A percentile compares a stretch with the other conserved stretches of the same genome.
Conservation (phyloP, 192 early-diverging fungal species). For the Dispira simplex region DNA sequence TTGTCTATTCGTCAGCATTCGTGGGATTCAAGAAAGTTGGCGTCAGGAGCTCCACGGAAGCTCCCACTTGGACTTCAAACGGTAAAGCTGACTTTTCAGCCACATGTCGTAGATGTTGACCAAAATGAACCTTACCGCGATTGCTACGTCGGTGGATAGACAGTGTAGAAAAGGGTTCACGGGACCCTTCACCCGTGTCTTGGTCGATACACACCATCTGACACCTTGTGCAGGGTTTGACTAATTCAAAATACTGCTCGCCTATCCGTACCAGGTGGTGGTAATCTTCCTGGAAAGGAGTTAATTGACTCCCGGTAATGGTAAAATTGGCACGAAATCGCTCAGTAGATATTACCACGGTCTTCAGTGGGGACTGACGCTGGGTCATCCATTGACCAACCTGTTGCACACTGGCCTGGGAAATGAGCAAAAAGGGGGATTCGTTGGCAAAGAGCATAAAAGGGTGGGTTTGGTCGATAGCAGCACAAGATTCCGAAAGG, state of each 20-base stretch:
- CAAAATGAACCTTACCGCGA: conserved; percentile 12
- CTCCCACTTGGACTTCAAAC: background rate
- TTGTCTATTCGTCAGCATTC: no score
- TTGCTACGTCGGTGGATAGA: conserved; percentile 18
- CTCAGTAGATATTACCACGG: conserved; percentile 14
- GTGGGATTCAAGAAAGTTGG: no score
- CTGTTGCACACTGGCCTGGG: conserved; percentile 33
- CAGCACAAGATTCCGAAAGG: conserved; percentile 15
- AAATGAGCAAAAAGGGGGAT: conserved; percentile 53
- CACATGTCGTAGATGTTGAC: background rate
- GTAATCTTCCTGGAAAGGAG: conserved; percentile 50
- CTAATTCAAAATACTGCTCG: conserved; percentile 29
- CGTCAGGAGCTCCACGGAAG: background rate
- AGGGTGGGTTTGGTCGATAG: conserved; percentile 21
- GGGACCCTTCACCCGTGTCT: conserved; percentile 32
- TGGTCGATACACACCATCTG: conserved; percentile 64
- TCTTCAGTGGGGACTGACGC: conserved; percentile 10
- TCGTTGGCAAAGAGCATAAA: conserved; percentile 51
- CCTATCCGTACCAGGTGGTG: conserved; percentile 34
- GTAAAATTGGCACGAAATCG: conserved; percentile 60
- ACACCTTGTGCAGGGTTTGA: conserved; percentile 52
- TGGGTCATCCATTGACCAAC: conserved; percentile 34
- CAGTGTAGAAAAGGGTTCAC: conserved; percentile 47
- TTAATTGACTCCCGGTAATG: conserved; percentile 17
- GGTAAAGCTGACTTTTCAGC: background rate